These are phyloP conservation scores for Dryas alaskensis DNA, from an alignment of 306 rosid species.

Conservation along the genomic window DNA sequence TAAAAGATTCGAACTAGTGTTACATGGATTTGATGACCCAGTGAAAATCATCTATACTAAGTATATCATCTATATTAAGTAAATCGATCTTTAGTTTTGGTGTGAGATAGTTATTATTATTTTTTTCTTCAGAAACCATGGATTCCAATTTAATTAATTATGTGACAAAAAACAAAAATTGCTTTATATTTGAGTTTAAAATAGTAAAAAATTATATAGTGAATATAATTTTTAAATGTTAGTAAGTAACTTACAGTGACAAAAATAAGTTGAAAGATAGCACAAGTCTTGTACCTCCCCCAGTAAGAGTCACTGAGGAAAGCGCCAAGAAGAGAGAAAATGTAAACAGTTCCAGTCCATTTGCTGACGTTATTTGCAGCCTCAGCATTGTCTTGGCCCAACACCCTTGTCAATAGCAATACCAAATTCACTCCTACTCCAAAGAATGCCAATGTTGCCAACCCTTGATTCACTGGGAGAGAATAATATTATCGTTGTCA, in stretches of 20 bases:
- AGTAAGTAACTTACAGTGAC: slow-evolving; percentile 48
- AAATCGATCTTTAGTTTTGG: too few species aligned
- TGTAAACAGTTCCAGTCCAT: slow-evolving; percentile 79
- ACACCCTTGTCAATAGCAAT: slow-evolving; percentile 57
- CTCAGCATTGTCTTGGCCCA: slow-evolving; percentile 73
- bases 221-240: not conserved
- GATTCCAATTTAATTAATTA: too few species aligned
- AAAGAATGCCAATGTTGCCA: slow-evolving; percentile 78
- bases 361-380: slow-evolving; percentile 83
- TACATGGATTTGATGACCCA: too few species aligned
- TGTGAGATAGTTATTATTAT: too few species aligned
- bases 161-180: too few species aligned
- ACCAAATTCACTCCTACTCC: slow-evolving; percentile 85
- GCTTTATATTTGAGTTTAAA: too few species aligned
- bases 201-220: not conserved
- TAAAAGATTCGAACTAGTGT: too few species aligned
- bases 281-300: slow-evolving; percentile 77
- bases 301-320: slow-evolving; percentile 78
- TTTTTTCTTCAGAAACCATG: too few species aligned
- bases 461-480: slow-evolving; percentile 69
- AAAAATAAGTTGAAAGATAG: slow-evolving; percentile 62
- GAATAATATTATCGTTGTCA: too few species aligned
- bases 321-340: slow-evolving; percentile 81
- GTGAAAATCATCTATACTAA: too few species aligned
- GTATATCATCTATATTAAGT: too few species aligned